Evolutionary conservation across 2,329 filamentous ascomycete species (phyloP).

Genomic region (Neoascochyta sp.): DNA sequence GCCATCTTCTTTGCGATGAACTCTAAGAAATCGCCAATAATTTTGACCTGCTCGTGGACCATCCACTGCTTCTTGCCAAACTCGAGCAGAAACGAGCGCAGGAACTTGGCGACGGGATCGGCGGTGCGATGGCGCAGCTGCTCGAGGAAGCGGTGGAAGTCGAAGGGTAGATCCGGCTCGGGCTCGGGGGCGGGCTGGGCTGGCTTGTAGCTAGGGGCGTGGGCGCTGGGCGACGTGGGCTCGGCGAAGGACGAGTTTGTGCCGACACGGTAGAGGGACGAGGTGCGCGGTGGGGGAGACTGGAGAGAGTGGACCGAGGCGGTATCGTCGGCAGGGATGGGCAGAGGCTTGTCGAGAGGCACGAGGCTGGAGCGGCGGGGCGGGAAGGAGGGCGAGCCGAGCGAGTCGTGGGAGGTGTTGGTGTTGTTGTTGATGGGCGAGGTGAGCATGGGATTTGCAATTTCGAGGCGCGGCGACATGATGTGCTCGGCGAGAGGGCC

Average conservation of each 20-base stretch:
- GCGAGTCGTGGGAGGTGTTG: constrained; percentile 44
- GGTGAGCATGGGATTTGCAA: constrained; percentile 74
- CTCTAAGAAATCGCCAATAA: constrained; percentile 90
- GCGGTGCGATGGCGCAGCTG: constrained; percentile 94
- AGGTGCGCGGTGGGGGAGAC: constrained; percentile 34
- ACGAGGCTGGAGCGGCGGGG: constrained; percentile 85
- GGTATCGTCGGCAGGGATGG: constrained; percentile 21
- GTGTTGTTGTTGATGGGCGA: too few relatives aligned
- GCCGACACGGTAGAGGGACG: constrained; percentile 32
- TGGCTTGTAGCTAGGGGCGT: constrained; percentile 53
- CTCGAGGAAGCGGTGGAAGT: constrained; percentile 95
- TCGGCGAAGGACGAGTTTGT: constrained; percentile 32
- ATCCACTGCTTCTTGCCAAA: constrained; percentile 99
- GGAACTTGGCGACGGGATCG: constrained; percentile 93
- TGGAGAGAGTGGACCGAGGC: constrained; percentile 21
- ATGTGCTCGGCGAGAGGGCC: constrained; percentile 75
- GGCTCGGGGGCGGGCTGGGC: constrained; percentile 53
- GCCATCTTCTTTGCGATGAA: constrained; percentile 99
- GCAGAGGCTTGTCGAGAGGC: constrained; percentile 52
- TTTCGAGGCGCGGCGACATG: constrained; percentile 83
- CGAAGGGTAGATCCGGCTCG: constrained; percentile 84
- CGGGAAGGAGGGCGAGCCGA: constrained; percentile 57
- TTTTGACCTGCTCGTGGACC: constrained; percentile 99
- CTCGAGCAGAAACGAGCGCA: constrained; percentile 89
- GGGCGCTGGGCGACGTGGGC: constrained; percentile 31